Conservation (phyloP, 352 stramenopile genomes). For the Stramenopiles sp. region DNA sequence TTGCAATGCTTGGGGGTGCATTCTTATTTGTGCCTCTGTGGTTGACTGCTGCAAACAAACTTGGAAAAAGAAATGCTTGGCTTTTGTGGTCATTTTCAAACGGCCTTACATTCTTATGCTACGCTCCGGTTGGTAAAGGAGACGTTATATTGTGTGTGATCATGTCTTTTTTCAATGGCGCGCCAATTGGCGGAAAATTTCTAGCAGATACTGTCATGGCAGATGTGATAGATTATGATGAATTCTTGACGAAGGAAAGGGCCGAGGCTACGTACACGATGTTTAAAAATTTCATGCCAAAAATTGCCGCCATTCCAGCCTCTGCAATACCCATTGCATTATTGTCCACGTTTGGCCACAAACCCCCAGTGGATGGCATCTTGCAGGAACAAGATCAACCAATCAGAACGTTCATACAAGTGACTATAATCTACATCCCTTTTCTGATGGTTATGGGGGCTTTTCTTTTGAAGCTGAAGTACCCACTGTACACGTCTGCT, state of each 20-base stretch:
- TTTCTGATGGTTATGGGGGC: not conserved
- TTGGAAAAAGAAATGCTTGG: slow-evolving; percentile 22
- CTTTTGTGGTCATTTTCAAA: slow-evolving; percentile 24
- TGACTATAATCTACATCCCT: not conserved
- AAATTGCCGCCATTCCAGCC: slow-evolving; percentile 22
- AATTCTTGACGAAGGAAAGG: slow-evolving; percentile 22
- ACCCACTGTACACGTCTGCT: not conserved
- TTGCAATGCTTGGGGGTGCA: not conserved
- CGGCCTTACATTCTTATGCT: slow-evolving; percentile 22
- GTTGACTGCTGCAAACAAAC: slow-evolving; percentile 14
- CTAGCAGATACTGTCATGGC: slow-evolving; percentile 23
- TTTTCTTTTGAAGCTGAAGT: not conserved
- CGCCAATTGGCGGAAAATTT: slow-evolving; percentile 24
- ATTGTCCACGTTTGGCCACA: slow-evolving; percentile 17
- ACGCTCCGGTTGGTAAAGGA: slow-evolving; percentile 17
- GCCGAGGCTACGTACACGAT: slow-evolving; percentile 24
- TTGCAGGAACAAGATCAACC: not conserved
- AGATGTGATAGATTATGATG: slow-evolving; percentile 26
- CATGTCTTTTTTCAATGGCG: slow-evolving; percentile 24
- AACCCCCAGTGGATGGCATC: not conserved
- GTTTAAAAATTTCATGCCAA: slow-evolving; percentile 23
- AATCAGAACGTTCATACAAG: not conserved
- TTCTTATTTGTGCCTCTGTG: slow-evolving; percentile 22
- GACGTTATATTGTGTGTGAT: slow-evolving; percentile 17
- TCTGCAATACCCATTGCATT: slow-evolving; percentile 20